phyloP scores from a whole-genome alignment of 2,329 filamentous ascomycete species.

The Rhynchosporium agropyri region DNA sequence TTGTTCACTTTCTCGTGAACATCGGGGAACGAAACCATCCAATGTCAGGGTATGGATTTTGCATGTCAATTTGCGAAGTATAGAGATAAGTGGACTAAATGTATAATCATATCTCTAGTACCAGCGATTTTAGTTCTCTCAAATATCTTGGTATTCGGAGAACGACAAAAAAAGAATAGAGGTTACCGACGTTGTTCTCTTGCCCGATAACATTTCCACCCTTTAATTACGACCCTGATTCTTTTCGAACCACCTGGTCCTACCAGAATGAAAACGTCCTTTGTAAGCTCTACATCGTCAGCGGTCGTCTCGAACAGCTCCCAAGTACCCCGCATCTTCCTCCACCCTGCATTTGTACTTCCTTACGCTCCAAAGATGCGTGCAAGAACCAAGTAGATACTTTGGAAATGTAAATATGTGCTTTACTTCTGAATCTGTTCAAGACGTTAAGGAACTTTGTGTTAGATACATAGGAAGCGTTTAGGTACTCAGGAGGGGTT shows the following conservation, averaged over 20 bases:
- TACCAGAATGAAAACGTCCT: conserved; percentile 25
- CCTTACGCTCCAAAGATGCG: conserved; percentile 23
- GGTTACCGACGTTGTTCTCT: too few species aligned
- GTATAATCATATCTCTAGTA: too few species aligned
- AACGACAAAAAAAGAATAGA: too few species aligned
- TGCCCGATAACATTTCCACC: background rate
- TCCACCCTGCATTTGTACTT: conserved; percentile 13
- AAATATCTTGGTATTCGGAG: too few species aligned
- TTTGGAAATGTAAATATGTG: too few species aligned
- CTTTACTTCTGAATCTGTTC: background rate
- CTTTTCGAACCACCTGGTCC: conserved; percentile 22
- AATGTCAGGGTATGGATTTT: too few species aligned
- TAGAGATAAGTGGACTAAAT: too few species aligned
- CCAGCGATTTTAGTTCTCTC: too few species aligned
- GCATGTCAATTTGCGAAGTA: too few species aligned
- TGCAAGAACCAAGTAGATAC: conserved; percentile 22
- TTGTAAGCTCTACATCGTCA: conserved; percentile 25
- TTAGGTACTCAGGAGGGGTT: conserved; percentile 9
- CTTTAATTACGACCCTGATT: conserved; percentile 13
- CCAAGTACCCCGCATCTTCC: conserved; percentile 19
- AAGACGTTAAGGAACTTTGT: conserved; percentile 9
- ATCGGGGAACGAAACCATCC: too few species aligned
- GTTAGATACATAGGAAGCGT: conserved; percentile 25
- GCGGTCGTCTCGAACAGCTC: conserved; percentile 26
- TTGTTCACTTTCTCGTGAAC: too few species aligned